Base-by-base conservation (phyloP, 148 eudicot species). In the Camellia japonica region DNA sequence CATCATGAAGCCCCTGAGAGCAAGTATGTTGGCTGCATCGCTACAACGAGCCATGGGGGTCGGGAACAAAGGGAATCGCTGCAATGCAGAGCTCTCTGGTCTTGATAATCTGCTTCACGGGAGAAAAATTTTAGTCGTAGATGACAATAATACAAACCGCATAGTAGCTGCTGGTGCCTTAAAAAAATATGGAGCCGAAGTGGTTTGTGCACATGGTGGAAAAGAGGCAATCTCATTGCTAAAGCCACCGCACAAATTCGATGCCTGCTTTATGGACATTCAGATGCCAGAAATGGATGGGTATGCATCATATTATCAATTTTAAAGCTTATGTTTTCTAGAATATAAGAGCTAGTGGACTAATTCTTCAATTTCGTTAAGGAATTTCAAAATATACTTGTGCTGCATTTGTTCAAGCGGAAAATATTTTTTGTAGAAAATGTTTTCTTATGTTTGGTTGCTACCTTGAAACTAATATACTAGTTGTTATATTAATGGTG, bases 231-330 rank as follows among this genome's bases (percentile, higher is more conserved):
- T 96, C 46, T 83, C 90, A 62, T 73, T 92, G 79, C 83, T 96
- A 66, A 81, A 82, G 68, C 98, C 98, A 14, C 95, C 93, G 10
- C 99, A 96, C 76, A 78, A 65, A 12, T 94, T 91, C 69, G 94
- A 93, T 77, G 98, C 98, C 43, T 93, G 98, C 81, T 93, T 96
- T 86, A 96, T 96, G 99, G 99, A 96, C 82, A 94, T 96, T 77
- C 99, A 96, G 84, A 96, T 96, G 99, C 99, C 99, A 4, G 98
- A 96, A 83, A 91, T 96, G 92, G 98, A 93, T 71, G 99, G 99
- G 99, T 93, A 92, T 80, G 94, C 79, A 19, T 71, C 16, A 16
- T 13, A 47, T 43, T 56, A 41, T 11, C 19, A 51, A 9, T 42
- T 69, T 61, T 38, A 23, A 30, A 56, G n/a, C 63, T 47, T 62